phyloP scores from a whole-genome alignment of 2,329 filamentous ascomycete genomes.

The Colletotrichum tanaceti region DNA sequence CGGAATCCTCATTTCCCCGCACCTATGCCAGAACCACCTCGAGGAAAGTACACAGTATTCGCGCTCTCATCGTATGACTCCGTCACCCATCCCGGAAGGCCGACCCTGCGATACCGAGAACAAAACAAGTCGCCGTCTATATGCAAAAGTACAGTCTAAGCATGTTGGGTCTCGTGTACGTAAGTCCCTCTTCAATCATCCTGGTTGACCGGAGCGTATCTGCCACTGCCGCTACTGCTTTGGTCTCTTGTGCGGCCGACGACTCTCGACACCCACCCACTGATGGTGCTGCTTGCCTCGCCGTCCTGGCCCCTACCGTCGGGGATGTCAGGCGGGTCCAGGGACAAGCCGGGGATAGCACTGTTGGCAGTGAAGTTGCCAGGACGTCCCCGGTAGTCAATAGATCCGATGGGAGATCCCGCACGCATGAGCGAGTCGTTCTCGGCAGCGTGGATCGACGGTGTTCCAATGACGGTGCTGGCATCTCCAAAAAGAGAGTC shows the following conservation, averaged over 20 bases:
- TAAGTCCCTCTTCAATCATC: conserved; percentile 46
- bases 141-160: conserved; percentile 48
- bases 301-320: conserved; percentile 57
- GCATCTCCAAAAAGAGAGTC: conserved; percentile 93
- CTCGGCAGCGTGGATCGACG: conserved; percentile 75
- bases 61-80: conserved; percentile 16
- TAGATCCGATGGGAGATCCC: conserved; percentile 82
- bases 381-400: conserved; percentile 72
- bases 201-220: conserved; percentile 56
- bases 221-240: conserved; percentile 50
- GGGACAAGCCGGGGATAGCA: conserved; percentile 82
- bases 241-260: conserved; percentile 54
- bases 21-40: neutral
- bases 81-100: conserved; percentile 22
- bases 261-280: conserved; percentile 62
- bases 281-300: conserved; percentile 56
- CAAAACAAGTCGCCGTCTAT: conserved; percentile 50
- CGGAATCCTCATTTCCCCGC: conserved; percentile 15
- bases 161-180: conserved; percentile 24
- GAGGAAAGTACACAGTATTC: conserved; percentile 5
- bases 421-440: conserved; percentile 83
- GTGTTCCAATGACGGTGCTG: conserved; percentile 82
- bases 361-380: conserved; percentile 67
- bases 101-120: conserved; percentile 14
- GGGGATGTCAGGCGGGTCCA: conserved; percentile 78